Conservation (phyloP, 345 rosid species). For the Aquilaria malaccensis region DNA sequence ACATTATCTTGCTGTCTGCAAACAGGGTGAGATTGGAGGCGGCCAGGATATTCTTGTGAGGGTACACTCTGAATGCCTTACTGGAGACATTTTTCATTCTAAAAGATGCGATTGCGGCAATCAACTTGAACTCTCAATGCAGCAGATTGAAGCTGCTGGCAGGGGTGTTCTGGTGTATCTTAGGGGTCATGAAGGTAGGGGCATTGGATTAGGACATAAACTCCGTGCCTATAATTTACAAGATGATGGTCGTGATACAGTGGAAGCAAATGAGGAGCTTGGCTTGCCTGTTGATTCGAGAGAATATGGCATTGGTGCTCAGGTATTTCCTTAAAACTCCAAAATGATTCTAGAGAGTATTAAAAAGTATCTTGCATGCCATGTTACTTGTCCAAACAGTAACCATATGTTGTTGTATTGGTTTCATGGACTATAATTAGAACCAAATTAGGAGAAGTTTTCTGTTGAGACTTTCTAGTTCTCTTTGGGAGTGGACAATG, state of each 20-base stretch:
- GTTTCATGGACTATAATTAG: too few relatives aligned
- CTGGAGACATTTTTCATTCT: slow-evolving; percentile 82
- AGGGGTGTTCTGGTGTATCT: slow-evolving; percentile 72
- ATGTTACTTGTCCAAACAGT: too few relatives aligned
- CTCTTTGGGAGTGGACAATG: too few relatives aligned
- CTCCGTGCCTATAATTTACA: slow-evolving; percentile 86
- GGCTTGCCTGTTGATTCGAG: slow-evolving; percentile 93
- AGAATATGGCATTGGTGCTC: slow-evolving; percentile 95
- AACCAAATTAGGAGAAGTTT: too few relatives aligned
- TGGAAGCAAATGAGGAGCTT: slow-evolving; percentile 86
- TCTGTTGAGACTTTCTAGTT: too few relatives aligned
- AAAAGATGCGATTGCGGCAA: slow-evolving; percentile 76
- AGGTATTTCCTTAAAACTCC: slow-evolving; percentile 39
- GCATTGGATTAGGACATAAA: slow-evolving; percentile 87
- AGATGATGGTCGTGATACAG: slow-evolving; percentile 80
- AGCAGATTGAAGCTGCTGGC: slow-evolving; percentile 71
- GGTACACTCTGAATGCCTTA: slow-evolving; percentile 74
- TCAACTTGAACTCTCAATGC: slow-evolving; percentile 77
- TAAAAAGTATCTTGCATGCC: neutral
- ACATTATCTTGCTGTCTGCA: slow-evolving; percentile 6
- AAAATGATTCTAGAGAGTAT: neutral
- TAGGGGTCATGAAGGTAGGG: slow-evolving; percentile 91
- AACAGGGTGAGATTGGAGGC: slow-evolving; percentile 67
- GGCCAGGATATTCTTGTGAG: slow-evolving; percentile 81
- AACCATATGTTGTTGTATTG: too few relatives aligned